Conservation (phyloP, 2,329 filamentous ascomycete genomes). For the Cercospora sesami region DNA sequence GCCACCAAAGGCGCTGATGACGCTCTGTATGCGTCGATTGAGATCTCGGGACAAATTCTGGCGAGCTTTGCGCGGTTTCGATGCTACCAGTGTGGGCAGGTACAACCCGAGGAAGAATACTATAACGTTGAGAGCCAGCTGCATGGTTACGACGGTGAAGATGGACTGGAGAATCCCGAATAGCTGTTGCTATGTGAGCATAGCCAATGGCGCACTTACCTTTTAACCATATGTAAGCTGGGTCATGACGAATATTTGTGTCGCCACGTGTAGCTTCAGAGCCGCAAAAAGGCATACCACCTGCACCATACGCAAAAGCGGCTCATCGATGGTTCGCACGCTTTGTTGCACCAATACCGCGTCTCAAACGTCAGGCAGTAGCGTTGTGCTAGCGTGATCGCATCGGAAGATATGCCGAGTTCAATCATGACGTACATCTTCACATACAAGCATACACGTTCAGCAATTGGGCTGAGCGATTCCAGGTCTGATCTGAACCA, state of each 20-base stretch:
- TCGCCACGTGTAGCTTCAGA: slow-evolving; percentile 10
- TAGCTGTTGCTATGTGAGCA: neutral
- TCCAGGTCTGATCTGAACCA: neutral
- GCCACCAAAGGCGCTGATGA: neutral
- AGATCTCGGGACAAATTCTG: slow-evolving; percentile 16
- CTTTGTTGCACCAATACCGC: slow-evolving; percentile 11
- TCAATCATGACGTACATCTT: slow-evolving; percentile 15
- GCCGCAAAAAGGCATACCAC: slow-evolving; percentile 1
- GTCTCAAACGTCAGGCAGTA: neutral
- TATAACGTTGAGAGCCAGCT: slow-evolving; percentile 24
- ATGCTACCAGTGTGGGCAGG: slow-evolving; percentile 20
- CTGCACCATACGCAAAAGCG: slow-evolving; percentile 11
- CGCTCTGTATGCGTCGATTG: neutral
- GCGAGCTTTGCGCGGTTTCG: slow-evolving; percentile 20
- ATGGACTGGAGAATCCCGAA: neutral
- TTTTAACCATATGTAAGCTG: neutral
- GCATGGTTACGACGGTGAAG: slow-evolving; percentile 16
- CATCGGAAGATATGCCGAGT: neutral
- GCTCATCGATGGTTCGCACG: slow-evolving; percentile 7
- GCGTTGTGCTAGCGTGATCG: neutral
- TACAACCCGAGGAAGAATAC: slow-evolving; percentile 25
- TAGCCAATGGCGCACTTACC: neutral
- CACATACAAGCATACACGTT: neutral
- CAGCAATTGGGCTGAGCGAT: neutral
- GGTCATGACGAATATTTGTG: slow-evolving; percentile 6